Percentiles rank a stretch among this genome's conserved stretches.
phyloP scores from a whole-genome alignment of 331 rosid species.

The Arachis monticola region DNA sequence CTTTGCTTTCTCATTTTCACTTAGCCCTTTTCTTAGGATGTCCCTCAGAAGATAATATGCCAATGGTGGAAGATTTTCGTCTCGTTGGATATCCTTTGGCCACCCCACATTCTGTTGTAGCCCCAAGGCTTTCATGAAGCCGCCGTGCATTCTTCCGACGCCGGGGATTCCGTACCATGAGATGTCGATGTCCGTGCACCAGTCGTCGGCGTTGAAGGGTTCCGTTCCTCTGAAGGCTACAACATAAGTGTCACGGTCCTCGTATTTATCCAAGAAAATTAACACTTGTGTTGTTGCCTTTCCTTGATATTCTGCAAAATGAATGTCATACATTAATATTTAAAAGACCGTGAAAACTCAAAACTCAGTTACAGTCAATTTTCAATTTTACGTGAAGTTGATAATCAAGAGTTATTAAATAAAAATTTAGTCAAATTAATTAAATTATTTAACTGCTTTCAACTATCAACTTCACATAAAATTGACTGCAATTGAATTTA shows the following conservation, averaged over 20 bases:
- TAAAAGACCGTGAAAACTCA: too few species aligned
- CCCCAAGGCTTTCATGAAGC: constrained; percentile 80
- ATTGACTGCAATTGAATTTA: too few species aligned
- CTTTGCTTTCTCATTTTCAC: too few species aligned
- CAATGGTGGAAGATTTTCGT: neutral
- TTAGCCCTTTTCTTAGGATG: too few species aligned
- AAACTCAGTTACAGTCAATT: too few species aligned
- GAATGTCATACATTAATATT: too few species aligned
- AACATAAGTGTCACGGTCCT: constrained; percentile 48
- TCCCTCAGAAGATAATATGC: constrained; percentile 48
- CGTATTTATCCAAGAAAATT: constrained; percentile 49
- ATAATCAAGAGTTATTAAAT: too few species aligned
- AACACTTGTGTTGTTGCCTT: constrained; percentile 62
- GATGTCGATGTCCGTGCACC: constrained; percentile 63
- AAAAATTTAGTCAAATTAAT: too few species aligned
- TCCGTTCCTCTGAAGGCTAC: constrained; percentile 82
- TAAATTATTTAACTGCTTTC: too few species aligned
- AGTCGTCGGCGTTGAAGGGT: constrained; percentile 66
- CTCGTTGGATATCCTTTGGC: constrained; percentile 38
- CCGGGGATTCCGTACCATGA: constrained; percentile 63
- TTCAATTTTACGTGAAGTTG: too few species aligned
- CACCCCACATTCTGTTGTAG: constrained; percentile 46
- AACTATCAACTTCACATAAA: too few species aligned
- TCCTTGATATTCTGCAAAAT: constrained; percentile 54
- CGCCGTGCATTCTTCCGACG: constrained; percentile 60